Conservation (phyloP, 192 early-diverging fungal species). For the Fimicolochytrium jonesii region DNA sequence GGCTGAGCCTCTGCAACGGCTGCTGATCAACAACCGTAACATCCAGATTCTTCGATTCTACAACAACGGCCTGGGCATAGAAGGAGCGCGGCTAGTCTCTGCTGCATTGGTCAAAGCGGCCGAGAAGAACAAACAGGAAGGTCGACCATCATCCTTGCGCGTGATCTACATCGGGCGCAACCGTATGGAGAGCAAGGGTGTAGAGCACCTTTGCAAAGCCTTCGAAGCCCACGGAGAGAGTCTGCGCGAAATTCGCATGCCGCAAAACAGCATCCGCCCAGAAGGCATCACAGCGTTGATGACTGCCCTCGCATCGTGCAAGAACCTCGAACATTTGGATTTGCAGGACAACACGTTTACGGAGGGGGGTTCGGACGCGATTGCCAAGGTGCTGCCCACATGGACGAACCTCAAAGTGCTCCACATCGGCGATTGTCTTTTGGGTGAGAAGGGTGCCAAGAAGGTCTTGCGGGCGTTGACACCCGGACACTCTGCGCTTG, state of each 20-base stretch:
- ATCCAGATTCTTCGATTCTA: constrained; percentile 86
- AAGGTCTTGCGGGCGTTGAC: constrained; percentile 64
- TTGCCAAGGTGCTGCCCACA: constrained; percentile 67
- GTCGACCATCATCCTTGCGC: constrained; percentile 62
- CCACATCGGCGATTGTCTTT: constrained; percentile 89
- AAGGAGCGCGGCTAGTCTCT: constrained; percentile 83
- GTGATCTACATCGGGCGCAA: constrained; percentile 90
- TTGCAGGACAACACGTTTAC: constrained; percentile 98
- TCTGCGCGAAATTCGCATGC: constrained; percentile 81
- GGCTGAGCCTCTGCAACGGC: constrained; percentile 78
- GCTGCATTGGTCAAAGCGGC: constrained; percentile 75
- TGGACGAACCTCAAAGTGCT: constrained; percentile 79
- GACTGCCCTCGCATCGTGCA: constrained; percentile 59
- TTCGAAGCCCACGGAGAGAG: constrained; percentile 72
- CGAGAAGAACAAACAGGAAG: constrained; percentile 61
- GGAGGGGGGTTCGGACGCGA: constrained; percentile 66
- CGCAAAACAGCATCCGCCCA: constrained; percentile 95
- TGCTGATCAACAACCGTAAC: constrained; percentile 75
- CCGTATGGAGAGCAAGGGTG: constrained; percentile 84
- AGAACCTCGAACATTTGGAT: constrained; percentile 70
- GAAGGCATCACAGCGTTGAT: constrained; percentile 83
- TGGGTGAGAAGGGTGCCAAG: constrained; percentile 68
- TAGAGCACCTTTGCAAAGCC: constrained; percentile 70
- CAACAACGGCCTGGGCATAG: constrained; percentile 95
- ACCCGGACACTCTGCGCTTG: constrained; percentile 43